Percentiles rank a stretch among this genome's conserved stretches.
Evolutionary conservation across 352 stramenopile species (phyloP).

Genomic region (Pythium grandisporangium): DNA sequence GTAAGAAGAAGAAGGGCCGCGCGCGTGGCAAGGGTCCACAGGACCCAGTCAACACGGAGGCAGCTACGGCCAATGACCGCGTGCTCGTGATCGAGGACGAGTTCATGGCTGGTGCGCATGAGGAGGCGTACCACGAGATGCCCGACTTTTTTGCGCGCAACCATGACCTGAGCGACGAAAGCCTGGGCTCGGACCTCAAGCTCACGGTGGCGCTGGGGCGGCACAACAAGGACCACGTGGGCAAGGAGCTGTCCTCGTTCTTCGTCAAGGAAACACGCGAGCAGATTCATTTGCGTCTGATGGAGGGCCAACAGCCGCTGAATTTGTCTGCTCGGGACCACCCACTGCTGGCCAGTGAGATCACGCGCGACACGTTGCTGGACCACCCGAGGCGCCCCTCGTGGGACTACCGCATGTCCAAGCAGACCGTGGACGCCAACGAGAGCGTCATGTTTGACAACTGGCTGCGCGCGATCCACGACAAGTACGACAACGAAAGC

Average conservation of each 20-base stretch:
- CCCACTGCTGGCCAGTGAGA: slow-evolving; percentile 48
- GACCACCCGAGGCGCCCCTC: slow-evolving; percentile 61
- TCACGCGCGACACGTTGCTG: slow-evolving; percentile 49
- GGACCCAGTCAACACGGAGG: no score
- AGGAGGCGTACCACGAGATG: slow-evolving; percentile 26
- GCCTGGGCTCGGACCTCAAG: slow-evolving; percentile 52
- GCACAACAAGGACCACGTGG: slow-evolving; percentile 74
- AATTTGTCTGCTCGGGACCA: slow-evolving; percentile 38
- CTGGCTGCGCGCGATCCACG: slow-evolving; percentile 80
- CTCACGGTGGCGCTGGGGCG: slow-evolving; percentile 74
- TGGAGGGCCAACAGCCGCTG: slow-evolving; percentile 70
- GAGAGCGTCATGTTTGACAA: slow-evolving; percentile 81
- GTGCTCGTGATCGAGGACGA: slow-evolving; percentile 20
- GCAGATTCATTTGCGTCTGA: slow-evolving; percentile 77
- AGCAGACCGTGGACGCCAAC: slow-evolving; percentile 75
- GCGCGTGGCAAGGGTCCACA: slow-evolving; percentile 14
- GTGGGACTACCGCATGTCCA: slow-evolving; percentile 80
- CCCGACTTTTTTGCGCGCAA: slow-evolving; percentile 63
- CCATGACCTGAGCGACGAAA: slow-evolving; percentile 55
- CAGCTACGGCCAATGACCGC: no score
- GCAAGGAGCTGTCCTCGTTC: slow-evolving; percentile 79
- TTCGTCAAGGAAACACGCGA: slow-evolving; percentile 85
- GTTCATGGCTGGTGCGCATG: slow-evolving; percentile 7
- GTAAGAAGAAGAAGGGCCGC: slow-evolving; percentile 2
- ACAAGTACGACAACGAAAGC: slow-evolving; percentile 75